Evolutionary conservation across 177 flowering plant genomes (phyloP).

Genomic region (Vitis hybrid): DNA sequence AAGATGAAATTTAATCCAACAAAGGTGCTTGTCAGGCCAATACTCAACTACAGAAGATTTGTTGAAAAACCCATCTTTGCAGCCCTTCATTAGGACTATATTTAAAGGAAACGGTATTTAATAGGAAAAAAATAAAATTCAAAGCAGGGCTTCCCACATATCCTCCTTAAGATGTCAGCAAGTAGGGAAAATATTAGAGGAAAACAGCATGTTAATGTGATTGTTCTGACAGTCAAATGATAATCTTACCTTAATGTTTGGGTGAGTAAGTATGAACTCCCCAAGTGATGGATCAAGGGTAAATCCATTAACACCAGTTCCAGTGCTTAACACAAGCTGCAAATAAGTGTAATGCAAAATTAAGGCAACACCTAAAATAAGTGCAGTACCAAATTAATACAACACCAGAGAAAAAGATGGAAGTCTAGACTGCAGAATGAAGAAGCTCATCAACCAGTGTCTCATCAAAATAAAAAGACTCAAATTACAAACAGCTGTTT

Average conservation of each 20-base stretch:
- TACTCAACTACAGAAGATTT: not conserved
- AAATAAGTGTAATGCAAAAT: slow-evolving; percentile 11
- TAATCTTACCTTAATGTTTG: slow-evolving; percentile 74
- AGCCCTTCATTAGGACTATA: not conserved
- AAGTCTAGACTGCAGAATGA: not conserved
- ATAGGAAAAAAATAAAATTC: not conserved
- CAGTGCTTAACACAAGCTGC: slow-evolving; percentile 93
- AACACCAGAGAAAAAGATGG: not conserved
- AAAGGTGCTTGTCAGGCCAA: not conserved
- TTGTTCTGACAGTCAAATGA: slow-evolving; percentile 13
- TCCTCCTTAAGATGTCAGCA: not conserved
- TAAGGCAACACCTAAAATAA: not conserved
- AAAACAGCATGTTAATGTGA: slow-evolving; percentile 5
- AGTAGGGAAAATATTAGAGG: not conserved
- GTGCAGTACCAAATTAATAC: not conserved
- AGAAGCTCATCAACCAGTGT: not conserved
- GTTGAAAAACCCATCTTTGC: not conserved
- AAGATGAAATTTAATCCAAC: not conserved
- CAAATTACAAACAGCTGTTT: not conserved
- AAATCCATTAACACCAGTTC: slow-evolving; percentile 92
- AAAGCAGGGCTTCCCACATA: not conserved
- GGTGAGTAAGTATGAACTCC: slow-evolving; percentile 95
- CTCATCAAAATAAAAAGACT: not conserved
- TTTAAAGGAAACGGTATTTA: not conserved
- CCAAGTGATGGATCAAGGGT: slow-evolving; percentile 99